Evolutionary conservation across 2,329 filamentous ascomycete species (phyloP).

Genomic region (Penicillium rolfsii): DNA sequence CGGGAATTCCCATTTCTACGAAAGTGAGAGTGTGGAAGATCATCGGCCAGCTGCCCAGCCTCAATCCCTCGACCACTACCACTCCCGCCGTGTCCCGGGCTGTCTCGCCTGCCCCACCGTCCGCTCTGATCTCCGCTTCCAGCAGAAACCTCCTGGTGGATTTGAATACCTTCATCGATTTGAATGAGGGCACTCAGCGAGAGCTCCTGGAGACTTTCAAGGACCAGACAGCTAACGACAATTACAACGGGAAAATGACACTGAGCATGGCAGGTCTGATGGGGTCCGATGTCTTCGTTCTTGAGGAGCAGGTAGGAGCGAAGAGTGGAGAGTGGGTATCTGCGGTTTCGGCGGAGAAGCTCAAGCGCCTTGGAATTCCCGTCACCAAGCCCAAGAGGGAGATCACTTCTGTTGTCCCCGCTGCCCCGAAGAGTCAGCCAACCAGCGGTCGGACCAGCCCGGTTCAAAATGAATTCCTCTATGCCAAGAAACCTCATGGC

Average conservation of each 20-base stretch:
- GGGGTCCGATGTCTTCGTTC: conserved; percentile 75
- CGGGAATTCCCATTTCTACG: conserved; percentile 67
- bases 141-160: conserved; percentile 62
- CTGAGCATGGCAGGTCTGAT: conserved; percentile 69
- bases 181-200: conserved; percentile 66
- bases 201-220: conserved; percentile 61
- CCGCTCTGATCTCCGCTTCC: conserved; percentile 46
- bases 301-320: conserved; percentile 71
- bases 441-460: conserved; percentile 70
- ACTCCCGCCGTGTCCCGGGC: conserved; percentile 51
- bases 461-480: conserved; percentile 69
- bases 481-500: conserved; percentile 59
- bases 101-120: conserved; percentile 49
- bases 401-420: conserved; percentile 37
- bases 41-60: conserved; percentile 48
- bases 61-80: conserved; percentile 48
- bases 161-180: conserved; percentile 63
- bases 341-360: conserved; percentile 49
- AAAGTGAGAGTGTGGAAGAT: conserved; percentile 80
- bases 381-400: conserved; percentile 40
- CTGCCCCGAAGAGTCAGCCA: conserved; percentile 43
- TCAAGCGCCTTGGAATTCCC: conserved; percentile 56
- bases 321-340: conserved; percentile 61
- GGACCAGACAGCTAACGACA: conserved; percentile 72
- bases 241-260: conserved; percentile 74